A percentile compares a stretch with the other conserved stretches of the same genome.
These are phyloP conservation scores for Citrullus amarus DNA, from an alignment of 306 rosid species.

Conservation along the genomic window DNA sequence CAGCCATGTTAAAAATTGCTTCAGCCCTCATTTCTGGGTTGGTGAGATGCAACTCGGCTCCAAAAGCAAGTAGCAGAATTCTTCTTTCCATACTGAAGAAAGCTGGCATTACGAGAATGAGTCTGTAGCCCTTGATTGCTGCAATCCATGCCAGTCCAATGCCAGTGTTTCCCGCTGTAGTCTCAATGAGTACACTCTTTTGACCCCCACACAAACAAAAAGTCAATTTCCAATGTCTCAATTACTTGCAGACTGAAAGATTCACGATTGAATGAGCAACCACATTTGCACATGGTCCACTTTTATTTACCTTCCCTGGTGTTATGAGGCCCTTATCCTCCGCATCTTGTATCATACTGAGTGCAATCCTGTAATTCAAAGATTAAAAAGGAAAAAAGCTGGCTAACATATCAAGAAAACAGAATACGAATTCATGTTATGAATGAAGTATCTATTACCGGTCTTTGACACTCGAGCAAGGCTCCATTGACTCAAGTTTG, in stretches of 20 bases:
- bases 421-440: neutral
- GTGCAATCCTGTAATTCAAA: slow-evolving; percentile 37
- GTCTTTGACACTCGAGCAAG: slow-evolving; percentile 68
- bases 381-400: neutral
- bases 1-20: slow-evolving; percentile 35
- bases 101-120: slow-evolving; percentile 48
- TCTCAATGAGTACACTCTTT: slow-evolving; percentile 63
- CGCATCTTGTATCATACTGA: slow-evolving; percentile 79
- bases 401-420: no score
- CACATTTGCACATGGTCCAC: neutral
- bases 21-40: slow-evolving; percentile 44
- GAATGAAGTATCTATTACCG: slow-evolving; percentile 18
- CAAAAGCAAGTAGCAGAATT: slow-evolving; percentile 55
- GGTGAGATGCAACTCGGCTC: slow-evolving; percentile 64
- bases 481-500: slow-evolving; percentile 63
- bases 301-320: slow-evolving; percentile 59
- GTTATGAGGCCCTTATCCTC: slow-evolving; percentile 65
- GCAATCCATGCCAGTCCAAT: slow-evolving; percentile 69
- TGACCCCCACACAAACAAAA: slow-evolving; percentile 7
- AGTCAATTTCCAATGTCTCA: neutral
- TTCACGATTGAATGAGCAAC: neutral
- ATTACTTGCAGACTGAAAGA: neutral
- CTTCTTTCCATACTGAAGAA: slow-evolving; percentile 53
- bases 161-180: slow-evolving; percentile 78
- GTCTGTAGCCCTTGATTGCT: slow-evolving; percentile 60